Conservation (phyloP, 306 rosid genomes). For the Malus sieversii region DNA sequence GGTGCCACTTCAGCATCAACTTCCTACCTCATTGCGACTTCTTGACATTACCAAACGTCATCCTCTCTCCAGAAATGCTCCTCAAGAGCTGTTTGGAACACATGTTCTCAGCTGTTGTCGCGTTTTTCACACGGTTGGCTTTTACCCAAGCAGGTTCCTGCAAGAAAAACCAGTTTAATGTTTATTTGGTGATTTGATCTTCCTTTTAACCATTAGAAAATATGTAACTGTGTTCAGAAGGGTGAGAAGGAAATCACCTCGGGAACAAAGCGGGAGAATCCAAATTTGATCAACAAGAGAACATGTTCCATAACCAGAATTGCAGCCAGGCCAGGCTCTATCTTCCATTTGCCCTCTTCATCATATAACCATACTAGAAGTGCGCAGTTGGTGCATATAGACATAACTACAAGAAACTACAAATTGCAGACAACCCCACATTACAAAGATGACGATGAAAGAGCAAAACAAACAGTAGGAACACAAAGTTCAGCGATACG, state of each 20-base stretch:
- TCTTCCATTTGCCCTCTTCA: conserved; percentile 86
- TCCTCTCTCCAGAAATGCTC: conserved; percentile 51
- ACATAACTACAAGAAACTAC: conserved; percentile 74
- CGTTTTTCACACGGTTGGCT: conserved; percentile 66
- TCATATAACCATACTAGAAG: conserved; percentile 88
- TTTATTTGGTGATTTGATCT: not conserved
- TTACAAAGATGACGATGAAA: conserved; percentile 8
- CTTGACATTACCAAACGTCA: conserved; percentile 12
- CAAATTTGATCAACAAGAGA: conserved; percentile 77
- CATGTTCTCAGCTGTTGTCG: conserved; percentile 60
- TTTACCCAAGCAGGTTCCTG: conserved; percentile 99
- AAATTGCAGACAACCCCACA: conserved; percentile 15
- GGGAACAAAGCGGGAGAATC: conserved; percentile 84
- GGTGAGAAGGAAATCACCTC: conserved; percentile 40
- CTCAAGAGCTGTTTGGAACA: conserved; percentile 74
- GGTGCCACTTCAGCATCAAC: not conserved
- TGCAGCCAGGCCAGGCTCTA: conserved; percentile 95
- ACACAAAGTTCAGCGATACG: no score
- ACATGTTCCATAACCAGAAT: conserved; percentile 84
- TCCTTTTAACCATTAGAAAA: not conserved
- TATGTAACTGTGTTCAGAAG: not conserved
- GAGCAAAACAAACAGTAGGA: not conserved
- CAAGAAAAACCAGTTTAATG: not conserved
- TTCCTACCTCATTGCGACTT: conserved; percentile 16
- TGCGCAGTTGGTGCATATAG: conserved; percentile 95